Evolutionary conservation across 768 basidiomycete species (phyloP), one percentile per base, ranked within the genome.

Genomic region (Favolaschia claudopus): DNA sequence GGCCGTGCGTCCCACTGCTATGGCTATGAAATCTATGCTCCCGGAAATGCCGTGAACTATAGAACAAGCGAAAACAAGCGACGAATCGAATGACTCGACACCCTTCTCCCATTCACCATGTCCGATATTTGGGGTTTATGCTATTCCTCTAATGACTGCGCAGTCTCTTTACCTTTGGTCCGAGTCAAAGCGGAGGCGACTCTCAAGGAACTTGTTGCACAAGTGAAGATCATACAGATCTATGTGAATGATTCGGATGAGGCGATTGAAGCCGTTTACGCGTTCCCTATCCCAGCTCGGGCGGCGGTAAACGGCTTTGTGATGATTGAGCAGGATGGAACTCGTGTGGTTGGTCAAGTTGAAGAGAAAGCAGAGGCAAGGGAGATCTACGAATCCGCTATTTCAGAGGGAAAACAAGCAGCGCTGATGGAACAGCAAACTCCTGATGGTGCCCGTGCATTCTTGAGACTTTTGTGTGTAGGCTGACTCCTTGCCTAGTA

Each of bases 401-500:
- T 64, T 8, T 25, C 36, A 10, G 33, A 50, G 17, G 59, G 59
- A 1, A 45, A 43, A 15, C 49, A 36, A 5, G 43, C 63, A 17
- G 46, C 53, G 43, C 27, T 60, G 10, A 43, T 55, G 37, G 45
- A 48, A 25, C 55, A 56, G n/a, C 29, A 40, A 25, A 48, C 45
- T 3, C 55, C 45, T 9, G 55, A 56, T 56, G 55, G 62, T 60
- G n/a, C n/a, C n/a, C n/a, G n/a, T n/a, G n/a, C n/a, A n/a, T n/a
- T n/a, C n/a, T n/a, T n/a, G n/a, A n/a, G n/a, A n/a, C n/a, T n/a
- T n/a, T n/a, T n/a, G n/a, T n/a, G n/a, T n/a, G n/a, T n/a, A n/a
- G n/a, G n/a, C n/a, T n/a, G n/a, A n/a, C n/a, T n/a, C n/a, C n/a
- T n/a, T n/a, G n/a, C n/a, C 7, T 17, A 64, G 63, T 64, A 5